phyloP scores from a whole-genome alignment of 202 grass and related monocot species.

The Digitaria exilis region DNA sequence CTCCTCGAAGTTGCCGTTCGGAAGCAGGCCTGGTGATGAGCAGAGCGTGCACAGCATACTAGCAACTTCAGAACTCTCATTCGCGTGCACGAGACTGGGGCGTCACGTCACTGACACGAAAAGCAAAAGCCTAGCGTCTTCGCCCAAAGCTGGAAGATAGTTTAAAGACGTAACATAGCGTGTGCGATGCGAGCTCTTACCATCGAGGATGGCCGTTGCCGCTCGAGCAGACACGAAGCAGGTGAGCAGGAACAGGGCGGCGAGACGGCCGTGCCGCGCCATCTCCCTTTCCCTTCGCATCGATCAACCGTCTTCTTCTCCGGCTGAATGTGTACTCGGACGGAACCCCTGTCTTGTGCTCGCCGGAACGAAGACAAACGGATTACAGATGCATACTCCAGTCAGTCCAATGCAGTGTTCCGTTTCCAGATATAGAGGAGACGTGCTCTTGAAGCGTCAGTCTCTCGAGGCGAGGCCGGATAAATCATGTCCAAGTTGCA shows the following conservation, averaged over 20 bases:
- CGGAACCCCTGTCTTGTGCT: too few species aligned
- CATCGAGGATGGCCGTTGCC: conserved; percentile 25
- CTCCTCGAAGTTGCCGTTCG: conserved; percentile 71
- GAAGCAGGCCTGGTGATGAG: conserved; percentile 43
- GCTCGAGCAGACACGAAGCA: background rate
- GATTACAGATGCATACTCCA: too few species aligned
- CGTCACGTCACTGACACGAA: background rate
- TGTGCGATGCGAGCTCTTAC: conserved; percentile 35
- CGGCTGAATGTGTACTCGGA: background rate
- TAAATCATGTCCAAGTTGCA: conserved; percentile 10
- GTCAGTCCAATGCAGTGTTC: background rate
- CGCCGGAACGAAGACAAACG: too few species aligned
- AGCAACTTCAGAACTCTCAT: background rate
- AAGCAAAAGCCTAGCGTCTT: background rate
- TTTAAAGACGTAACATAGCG: background rate
- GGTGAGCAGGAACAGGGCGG: background rate
- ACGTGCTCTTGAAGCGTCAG: background rate
- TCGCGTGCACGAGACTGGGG: background rate
- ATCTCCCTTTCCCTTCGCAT: conserved; percentile 16
- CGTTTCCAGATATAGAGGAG: background rate
- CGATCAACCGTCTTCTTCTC: conserved; percentile 1
- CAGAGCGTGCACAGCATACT: too few species aligned
- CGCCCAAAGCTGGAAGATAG: background rate
- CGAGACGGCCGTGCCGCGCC: background rate
- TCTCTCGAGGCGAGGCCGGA: background rate